Percentiles rank a stretch among this genome's conserved stretches.
These are phyloP conservation scores for Neostapfia colusana DNA, from an alignment of 176 grass and related monocot genomes.

Conservation along the genomic window DNA sequence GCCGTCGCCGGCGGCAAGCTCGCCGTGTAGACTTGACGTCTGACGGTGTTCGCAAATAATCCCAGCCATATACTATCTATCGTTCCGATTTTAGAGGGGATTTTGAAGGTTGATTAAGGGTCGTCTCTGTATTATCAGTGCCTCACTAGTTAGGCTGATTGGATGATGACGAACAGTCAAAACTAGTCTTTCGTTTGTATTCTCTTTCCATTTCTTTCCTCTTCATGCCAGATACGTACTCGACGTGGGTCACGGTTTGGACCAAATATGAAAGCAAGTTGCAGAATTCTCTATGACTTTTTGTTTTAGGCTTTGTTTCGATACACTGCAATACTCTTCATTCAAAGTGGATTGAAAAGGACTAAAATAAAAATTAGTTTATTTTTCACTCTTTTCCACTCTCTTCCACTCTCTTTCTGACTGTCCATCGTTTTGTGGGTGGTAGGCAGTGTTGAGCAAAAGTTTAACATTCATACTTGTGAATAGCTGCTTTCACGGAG, in stretches of 20 bases:
- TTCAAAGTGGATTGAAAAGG: too few species aligned
- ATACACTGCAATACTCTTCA: too few species aligned
- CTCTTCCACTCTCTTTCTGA: too few species aligned
- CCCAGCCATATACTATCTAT: neutral
- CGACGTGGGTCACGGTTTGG: neutral
- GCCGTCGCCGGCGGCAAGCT: neutral
- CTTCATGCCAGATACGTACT: slow-evolving; percentile 12
- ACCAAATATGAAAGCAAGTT: too few species aligned
- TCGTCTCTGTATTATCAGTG: slow-evolving; percentile 34
- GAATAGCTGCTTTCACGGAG: too few species aligned
- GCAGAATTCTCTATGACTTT: too few species aligned
- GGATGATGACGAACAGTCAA: slow-evolving; percentile 37
- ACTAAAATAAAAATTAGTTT: too few species aligned
- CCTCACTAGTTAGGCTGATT: slow-evolving; percentile 25
- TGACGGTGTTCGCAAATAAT: neutral
- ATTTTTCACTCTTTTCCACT: too few species aligned
- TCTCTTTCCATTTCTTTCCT: neutral
- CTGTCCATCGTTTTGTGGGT: too few species aligned
- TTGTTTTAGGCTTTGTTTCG: too few species aligned
- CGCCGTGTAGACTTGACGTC: neutral
- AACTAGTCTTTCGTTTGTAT: neutral
- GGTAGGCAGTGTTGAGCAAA: too few species aligned
- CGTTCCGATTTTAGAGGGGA: neutral
- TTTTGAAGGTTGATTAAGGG: neutral
- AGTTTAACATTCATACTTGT: too few species aligned